Conservation (phyloP, 176 grass and related monocot species). For the Echinochloa phyllopogon region DNA sequence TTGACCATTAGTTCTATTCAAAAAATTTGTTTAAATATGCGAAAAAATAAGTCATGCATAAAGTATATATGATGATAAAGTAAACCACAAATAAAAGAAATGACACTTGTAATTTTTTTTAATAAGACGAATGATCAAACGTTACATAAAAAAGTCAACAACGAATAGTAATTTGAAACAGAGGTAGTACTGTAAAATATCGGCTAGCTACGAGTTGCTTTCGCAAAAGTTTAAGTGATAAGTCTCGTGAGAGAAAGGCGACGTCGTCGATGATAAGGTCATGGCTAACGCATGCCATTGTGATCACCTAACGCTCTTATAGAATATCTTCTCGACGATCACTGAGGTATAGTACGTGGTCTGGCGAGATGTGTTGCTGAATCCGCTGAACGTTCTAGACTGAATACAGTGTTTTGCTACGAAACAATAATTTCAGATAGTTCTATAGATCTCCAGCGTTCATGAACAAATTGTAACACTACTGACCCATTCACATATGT, state of each 20-base stretch:
- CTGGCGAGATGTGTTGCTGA: not conserved
- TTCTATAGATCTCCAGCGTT: not conserved
- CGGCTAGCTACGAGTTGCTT: not conserved
- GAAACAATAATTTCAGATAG: not conserved
- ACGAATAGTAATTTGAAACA: no score
- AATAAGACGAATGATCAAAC: no score
- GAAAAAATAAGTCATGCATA: no score
- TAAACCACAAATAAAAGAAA: no score
- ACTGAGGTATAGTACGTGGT: not conserved
- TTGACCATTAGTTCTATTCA: no score
- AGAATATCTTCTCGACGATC: not conserved
- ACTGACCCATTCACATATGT: no score
- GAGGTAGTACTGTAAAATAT: not conserved
- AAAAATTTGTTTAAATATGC: no score
- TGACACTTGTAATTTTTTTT: no score
- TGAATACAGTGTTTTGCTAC: not conserved
- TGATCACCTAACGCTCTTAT: conserved; percentile 40
- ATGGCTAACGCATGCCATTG: conserved; percentile 31
- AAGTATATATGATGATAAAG: no score
- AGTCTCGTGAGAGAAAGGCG: conserved; percentile 51
- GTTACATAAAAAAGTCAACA: no score
- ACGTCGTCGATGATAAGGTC: conserved; percentile 41
- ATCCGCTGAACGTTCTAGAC: not conserved
- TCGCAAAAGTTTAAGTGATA: conserved; percentile 33
- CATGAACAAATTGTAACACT: not conserved